These are phyloP conservation scores for Corinectria fuckeliana DNA, from an alignment of 2,329 filamentous ascomycete genomes.

Conservation along the genomic window DNA sequence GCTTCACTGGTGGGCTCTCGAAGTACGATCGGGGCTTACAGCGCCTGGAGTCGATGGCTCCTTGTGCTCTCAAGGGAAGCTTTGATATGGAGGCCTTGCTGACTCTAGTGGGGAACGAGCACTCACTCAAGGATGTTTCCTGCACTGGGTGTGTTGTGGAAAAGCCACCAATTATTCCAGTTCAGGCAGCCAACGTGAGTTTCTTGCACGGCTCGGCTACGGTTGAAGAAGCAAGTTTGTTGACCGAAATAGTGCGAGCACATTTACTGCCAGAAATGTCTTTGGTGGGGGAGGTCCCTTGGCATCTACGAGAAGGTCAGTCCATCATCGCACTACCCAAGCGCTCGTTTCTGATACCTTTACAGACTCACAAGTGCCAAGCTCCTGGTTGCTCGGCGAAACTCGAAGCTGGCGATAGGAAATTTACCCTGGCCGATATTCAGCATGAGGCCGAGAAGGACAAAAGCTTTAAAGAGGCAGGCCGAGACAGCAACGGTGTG, in stretches of 20 bases:
- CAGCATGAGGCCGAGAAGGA: rapidly evolving
- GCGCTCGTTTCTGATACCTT: not conserved
- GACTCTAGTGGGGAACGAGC: slow-evolving; percentile 17
- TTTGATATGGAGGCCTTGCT: slow-evolving; percentile 32
- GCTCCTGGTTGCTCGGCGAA: rapidly evolving
- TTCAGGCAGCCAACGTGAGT: slow-evolving; percentile 13
- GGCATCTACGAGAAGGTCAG: not conserved
- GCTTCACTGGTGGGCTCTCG: not conserved
- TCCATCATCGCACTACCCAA: not conserved
- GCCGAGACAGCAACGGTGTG: slow-evolving; percentile 32
- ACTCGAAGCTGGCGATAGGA: not conserved
- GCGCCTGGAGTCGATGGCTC: not conserved
- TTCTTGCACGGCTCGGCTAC: not conserved
- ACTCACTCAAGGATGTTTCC: rapidly evolving
- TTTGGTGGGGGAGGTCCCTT: not conserved
- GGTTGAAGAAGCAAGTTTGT: not conserved
- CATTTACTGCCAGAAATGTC: slow-evolving; percentile 39
- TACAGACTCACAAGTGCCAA: not conserved
- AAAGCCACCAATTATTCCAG: not conserved
- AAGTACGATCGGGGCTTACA: slow-evolving; percentile 24
- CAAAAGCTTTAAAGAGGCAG: slow-evolving; percentile 21
- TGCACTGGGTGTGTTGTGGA: slow-evolving; percentile 21
- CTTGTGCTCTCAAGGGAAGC: not conserved
- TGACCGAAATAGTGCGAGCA: slow-evolving; percentile 43
- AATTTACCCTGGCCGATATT: slow-evolving; percentile 7